A percentile compares a stretch with the other conserved stretches of the same genome.
phyloP scores from a whole-genome alignment of 805 yeast genomes.

The Wickerhamomyces chaumierensis region DNA sequence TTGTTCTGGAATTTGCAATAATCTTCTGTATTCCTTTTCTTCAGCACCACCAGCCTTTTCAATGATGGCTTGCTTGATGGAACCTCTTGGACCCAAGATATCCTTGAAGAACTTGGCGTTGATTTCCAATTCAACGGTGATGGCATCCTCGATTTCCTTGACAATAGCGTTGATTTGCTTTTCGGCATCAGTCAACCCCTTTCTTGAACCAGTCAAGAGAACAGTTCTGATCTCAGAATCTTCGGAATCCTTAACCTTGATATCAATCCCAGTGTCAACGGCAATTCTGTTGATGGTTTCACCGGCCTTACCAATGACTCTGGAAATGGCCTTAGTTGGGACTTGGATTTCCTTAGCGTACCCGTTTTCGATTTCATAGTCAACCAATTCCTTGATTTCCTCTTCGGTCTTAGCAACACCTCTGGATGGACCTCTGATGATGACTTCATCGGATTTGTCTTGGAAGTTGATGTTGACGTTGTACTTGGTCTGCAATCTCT shows the following conservation, averaged over 20 bases:
- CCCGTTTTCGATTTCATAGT: conserved; percentile 83
- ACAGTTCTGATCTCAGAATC: conserved; percentile 46
- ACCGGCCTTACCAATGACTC: conserved; percentile 85
- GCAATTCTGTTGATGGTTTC: conserved; percentile 73
- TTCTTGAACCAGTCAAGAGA: conserved; percentile 66
- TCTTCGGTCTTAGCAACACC: conserved; percentile 77
- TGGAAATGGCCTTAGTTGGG: conserved; percentile 65
- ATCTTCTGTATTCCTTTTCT: conserved; percentile 36
- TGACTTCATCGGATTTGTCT: conserved; percentile 43
- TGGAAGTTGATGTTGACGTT: conserved; percentile 76
- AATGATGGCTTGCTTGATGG: conserved; percentile 62
- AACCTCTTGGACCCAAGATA: conserved; percentile 23
- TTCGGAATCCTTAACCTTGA: conserved; percentile 31
- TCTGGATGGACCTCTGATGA: conserved; percentile 80
- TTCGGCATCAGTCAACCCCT: conserved; percentile 64
- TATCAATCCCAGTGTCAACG: conserved; percentile 40
- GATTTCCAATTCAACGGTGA: conserved; percentile 11
- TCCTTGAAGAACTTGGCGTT: conserved; percentile 13
- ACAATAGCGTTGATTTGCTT: conserved; percentile 51
- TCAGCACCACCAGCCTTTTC: conserved; percentile 67
- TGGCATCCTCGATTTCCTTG: conserved; percentile 52
- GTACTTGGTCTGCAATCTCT: conserved; percentile 81
- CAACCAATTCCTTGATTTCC: conserved; percentile 72
- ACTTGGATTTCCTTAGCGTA: conserved; percentile 50
- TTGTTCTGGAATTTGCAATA: conserved; percentile 60